Base-by-base conservation (phyloP, 495 filamentous ascomycete genomes). In the Neurospora sp. region DNA sequence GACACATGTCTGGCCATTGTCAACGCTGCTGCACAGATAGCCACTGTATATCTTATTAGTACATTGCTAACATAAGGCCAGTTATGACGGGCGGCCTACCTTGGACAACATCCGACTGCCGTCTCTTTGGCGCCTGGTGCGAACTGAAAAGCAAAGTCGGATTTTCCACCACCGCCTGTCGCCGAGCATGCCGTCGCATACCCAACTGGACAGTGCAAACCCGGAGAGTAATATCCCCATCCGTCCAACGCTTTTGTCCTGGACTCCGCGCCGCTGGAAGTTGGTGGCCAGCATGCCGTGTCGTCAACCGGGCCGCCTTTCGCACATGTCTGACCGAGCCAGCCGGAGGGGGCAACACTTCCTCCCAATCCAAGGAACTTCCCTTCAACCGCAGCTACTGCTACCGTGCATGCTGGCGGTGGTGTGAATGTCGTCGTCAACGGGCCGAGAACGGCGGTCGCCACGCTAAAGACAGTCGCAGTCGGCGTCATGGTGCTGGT, bases 161-260 rank as follows among this genome's bases (percentile, higher is more conserved):
- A 74, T 35, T 35, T 22, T n/a, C 74, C 75, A 10, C 73, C 75
- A 37, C 78, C 77, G 14, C 74, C 80, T 8, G 76, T 81, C 27
- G 80, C 80, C 38, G 79, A 77, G 71, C 80, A 82, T 8, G 80
- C 80, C 4, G 79, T 78, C 9, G 76, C 77, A 70, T 82, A 81
- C 1, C 80, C 80, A 3, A 69, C 72, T 2, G 80, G 80, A 69
- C 80, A 82, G 31, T 78, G 45, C n/a, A 81, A 16, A 5, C 80
- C 80, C 0, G 80, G 80, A 1, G 80, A 82, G 72, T 82, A 82
- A 44, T 74, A 80, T 5, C 80, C 80, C 79, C 77, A 78, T 61
- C 79, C 79, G n/a, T 69, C 59, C 22, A 77, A 42, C 1, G 77
- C 70, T 20, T 73, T 70, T 14, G 75, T 47, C 44, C 39, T 71